These are phyloP conservation scores for Orbilia oligospora DNA, from an alignment of 2,329 filamentous ascomycete species.

Conservation along the genomic window DNA sequence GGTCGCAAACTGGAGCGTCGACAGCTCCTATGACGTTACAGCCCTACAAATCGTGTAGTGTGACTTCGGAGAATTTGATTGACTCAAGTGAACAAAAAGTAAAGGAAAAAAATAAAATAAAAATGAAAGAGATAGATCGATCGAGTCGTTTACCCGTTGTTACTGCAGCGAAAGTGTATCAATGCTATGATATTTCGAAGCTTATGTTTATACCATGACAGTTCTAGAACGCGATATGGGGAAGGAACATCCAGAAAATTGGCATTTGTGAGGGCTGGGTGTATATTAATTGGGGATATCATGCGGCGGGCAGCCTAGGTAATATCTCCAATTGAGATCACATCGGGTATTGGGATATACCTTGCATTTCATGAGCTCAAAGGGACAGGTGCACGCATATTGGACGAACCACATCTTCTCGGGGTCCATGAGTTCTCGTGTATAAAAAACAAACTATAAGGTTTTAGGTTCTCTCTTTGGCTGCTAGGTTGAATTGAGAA, in stretches of 20 bases:
- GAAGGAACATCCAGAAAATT: conserved; percentile 39
- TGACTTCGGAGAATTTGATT: conserved; percentile 2
- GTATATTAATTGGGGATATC: conserved; percentile 43
- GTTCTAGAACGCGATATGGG: conserved; percentile 44
- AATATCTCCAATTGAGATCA: conserved; percentile 30
- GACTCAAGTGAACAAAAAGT: neutral
- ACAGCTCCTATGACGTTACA: conserved; percentile 22
- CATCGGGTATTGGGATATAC: conserved; percentile 31
- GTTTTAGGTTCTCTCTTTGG: conserved; percentile 19
- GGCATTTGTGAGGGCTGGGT: conserved; percentile 35
- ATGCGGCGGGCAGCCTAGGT: conserved; percentile 38
- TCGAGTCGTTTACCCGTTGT: neutral
- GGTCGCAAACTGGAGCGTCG: conserved; percentile 22
- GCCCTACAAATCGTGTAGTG: conserved; percentile 16
- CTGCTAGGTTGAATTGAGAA: conserved; percentile 22
- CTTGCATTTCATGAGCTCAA: conserved; percentile 28
- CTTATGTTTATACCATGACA: conserved; percentile 14
- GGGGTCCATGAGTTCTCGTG: conserved; percentile 2
- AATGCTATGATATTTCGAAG: conserved; percentile 15
- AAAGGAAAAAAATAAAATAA: neutral
- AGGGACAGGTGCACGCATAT: conserved; percentile 35
- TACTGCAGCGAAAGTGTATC: neutral
- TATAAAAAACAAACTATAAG: conserved; percentile 42
- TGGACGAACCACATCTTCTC: conserved; percentile 17
- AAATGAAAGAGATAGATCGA: conserved; percentile 18